Percentiles rank a stretch among this genome's conserved stretches.
Conservation (phyloP, 495 filamentous ascomycete genomes). For the Collariella sp. region DNA sequence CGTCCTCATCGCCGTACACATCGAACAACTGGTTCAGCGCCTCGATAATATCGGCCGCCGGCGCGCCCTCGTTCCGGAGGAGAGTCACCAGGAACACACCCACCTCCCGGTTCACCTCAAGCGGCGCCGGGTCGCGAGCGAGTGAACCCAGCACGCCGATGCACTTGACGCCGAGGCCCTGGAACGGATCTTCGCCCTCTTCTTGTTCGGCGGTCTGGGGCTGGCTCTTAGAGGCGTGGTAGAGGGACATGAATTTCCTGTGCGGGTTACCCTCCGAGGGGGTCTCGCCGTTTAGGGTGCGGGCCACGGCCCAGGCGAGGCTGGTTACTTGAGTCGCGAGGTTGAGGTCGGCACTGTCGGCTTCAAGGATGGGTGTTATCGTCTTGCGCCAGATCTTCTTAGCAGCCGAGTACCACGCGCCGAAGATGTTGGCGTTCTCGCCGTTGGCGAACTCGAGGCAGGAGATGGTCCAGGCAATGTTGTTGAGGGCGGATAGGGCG, state of each 20-base stretch:
- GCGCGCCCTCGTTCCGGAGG: constrained; percentile 29
- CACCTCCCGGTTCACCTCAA: constrained; percentile 45
- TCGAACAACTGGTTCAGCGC: constrained; percentile 54
- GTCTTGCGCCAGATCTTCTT: constrained; percentile 45
- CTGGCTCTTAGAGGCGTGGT: constrained; percentile 42
- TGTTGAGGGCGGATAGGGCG: constrained; percentile 48
- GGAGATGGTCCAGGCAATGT: constrained; percentile 52
- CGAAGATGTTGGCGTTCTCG: constrained; percentile 33
- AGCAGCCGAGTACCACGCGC: constrained; percentile 42
- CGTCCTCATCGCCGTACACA: constrained; percentile 51
- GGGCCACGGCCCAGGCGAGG: constrained; percentile 54
- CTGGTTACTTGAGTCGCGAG: constrained; percentile 49
- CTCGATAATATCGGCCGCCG: constrained; percentile 46
- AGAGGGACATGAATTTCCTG: constrained; percentile 52
- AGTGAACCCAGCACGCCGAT: constrained; percentile 53
- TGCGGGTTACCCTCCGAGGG: constrained; percentile 42
- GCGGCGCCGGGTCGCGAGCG: constrained; percentile 38
- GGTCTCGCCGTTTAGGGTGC: constrained; percentile 39
- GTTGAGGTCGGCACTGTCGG: constrained; percentile 50
- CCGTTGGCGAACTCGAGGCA: constrained; percentile 39
- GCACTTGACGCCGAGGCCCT: constrained; percentile 49
- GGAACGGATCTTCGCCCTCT: constrained; percentile 36
- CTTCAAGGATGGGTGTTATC: constrained; percentile 43
- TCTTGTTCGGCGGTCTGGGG: constrained; percentile 13
- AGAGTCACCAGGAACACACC: constrained; percentile 51